Evolutionary conservation across 2,329 filamentous ascomycete species (phyloP).

Genomic region (Neodidymelliopsis sp.): DNA sequence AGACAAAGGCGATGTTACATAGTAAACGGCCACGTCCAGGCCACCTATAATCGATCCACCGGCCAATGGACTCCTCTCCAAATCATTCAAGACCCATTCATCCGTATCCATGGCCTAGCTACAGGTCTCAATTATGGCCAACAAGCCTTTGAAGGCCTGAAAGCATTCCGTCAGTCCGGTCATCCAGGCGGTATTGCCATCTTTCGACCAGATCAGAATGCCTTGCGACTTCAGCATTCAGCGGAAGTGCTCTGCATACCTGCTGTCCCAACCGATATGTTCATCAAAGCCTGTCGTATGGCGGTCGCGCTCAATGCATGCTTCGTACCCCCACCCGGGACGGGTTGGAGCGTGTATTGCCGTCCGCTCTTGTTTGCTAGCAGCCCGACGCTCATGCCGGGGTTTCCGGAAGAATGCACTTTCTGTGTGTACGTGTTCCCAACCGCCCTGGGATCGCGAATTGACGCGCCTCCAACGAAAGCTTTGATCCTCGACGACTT

Average conservation of each 20-base stretch:
- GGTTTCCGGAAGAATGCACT: conserved; percentile 31
- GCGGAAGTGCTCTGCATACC: conserved; percentile 42
- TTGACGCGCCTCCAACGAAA: conserved; percentile 27
- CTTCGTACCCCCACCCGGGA: conserved; percentile 36
- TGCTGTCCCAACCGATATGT: conserved; percentile 36
- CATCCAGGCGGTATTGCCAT: too few species aligned
- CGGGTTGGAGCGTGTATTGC: conserved; percentile 45
- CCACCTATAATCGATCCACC: conserved; percentile 16
- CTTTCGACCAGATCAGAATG: conserved; percentile 44
- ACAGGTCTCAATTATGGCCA: conserved; percentile 33
- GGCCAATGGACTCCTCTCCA: conserved; percentile 25
- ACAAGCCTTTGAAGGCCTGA: conserved; percentile 32
- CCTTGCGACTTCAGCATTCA: conserved; percentile 38
- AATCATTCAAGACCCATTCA: conserved; percentile 23
- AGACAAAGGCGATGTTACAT: too few species aligned
- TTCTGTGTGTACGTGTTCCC: conserved; percentile 46
- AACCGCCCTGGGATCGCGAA: conserved; percentile 28
- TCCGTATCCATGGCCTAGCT: conserved; percentile 31
- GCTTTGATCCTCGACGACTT: conserved; percentile 47
- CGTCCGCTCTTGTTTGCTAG: conserved; percentile 46
- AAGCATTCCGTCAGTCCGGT: conserved; percentile 23
- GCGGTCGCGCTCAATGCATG: conserved; percentile 37
- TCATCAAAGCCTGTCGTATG: conserved; percentile 34
- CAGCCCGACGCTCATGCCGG: conserved; percentile 31
- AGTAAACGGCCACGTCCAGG: conserved; percentile 33